Percentiles rank a stretch among this genome's conserved stretches.
These are phyloP conservation scores for Hypoxylon sp. DNA, from an alignment of 2,329 filamentous ascomycete species.

Conservation along the genomic window DNA sequence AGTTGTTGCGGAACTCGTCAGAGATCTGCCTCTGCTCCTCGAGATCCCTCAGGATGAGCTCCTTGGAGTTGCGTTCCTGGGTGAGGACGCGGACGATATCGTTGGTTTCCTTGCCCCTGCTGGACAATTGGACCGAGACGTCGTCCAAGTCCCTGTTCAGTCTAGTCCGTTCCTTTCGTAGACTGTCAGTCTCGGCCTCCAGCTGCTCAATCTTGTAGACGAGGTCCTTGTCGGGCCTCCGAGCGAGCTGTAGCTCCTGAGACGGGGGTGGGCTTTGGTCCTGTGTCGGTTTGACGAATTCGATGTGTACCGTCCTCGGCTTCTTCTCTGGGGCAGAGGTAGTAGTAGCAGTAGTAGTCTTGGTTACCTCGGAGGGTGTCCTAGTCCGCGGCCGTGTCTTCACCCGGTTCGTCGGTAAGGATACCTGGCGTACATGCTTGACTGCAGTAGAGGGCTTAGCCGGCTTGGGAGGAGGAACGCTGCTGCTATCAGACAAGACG, in stretches of 20 bases:
- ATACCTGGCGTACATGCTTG: constrained; percentile 44
- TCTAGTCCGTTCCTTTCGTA: constrained; percentile 44
- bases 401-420: constrained; percentile 35
- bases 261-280: constrained; percentile 19
- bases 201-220: constrained; percentile 48
- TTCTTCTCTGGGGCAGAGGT: constrained; percentile 37
- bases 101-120: constrained; percentile 42
- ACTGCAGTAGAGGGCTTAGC: constrained; percentile 37
- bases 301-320: constrained; percentile 43
- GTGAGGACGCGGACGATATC: constrained; percentile 42
- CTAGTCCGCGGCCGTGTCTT: constrained; percentile 39
- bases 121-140: constrained; percentile 42
- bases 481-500: constrained; percentile 45
- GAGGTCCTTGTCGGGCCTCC: constrained; percentile 43
- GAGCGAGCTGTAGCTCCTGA: constrained; percentile 42
- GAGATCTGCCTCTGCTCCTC: constrained; percentile 48
- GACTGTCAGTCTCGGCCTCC: constrained; percentile 46
- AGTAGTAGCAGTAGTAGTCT: constrained; percentile 14
- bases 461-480: constrained; percentile 32
- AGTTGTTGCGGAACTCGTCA: constrained; percentile 48
- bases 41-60: constrained; percentile 46
- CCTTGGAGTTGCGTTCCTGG: constrained; percentile 45
- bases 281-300: constrained; percentile 38
- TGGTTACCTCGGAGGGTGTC: constrained; percentile 38
- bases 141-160: constrained; percentile 45